Conservation (phyloP, 129 eudicot genomes). For the Flaveria robusta region DNA sequence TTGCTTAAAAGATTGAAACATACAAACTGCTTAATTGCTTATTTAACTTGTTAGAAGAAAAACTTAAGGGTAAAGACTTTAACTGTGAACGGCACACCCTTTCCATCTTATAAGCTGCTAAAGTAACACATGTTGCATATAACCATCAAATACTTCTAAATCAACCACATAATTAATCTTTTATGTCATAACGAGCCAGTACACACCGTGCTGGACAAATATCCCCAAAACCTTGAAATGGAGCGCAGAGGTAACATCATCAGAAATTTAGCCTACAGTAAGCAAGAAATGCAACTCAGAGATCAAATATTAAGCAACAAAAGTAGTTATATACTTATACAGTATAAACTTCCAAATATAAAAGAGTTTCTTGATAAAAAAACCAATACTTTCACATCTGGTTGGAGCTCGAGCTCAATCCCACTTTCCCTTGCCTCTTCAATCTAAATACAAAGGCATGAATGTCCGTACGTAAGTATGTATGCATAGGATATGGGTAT, state of each 20-base stretch:
- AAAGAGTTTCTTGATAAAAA: slow-evolving; percentile 4
- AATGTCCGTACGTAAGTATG: neutral
- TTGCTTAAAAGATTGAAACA: neutral
- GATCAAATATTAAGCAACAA: slow-evolving; percentile 14
- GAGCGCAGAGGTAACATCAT: slow-evolving; percentile 79
- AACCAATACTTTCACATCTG: slow-evolving; percentile 85
- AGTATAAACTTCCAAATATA: too few species aligned
- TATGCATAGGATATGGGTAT: neutral
- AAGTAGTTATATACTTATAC: neutral
- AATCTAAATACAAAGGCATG: slow-evolving; percentile 41
- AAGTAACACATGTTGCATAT: slow-evolving; percentile 11
- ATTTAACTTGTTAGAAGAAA: neutral
- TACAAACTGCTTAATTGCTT: neutral
- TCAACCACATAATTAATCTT: neutral
- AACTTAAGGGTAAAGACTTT: neutral
- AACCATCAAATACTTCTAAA: neutral
- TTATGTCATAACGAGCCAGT: neutral
- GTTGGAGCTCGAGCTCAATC: slow-evolving; percentile 67
- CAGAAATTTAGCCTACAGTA: slow-evolving; percentile 74
- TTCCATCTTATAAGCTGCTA: neutral
- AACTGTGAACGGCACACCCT: neutral
- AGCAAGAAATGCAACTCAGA: slow-evolving; percentile 10
- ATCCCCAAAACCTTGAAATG: slow-evolving; percentile 91
- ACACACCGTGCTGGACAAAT: slow-evolving; percentile 74
- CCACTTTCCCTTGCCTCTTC: slow-evolving; percentile 81